Conservation (phyloP, 2,329 filamentous ascomycete species). For the Neurospora sp. region DNA sequence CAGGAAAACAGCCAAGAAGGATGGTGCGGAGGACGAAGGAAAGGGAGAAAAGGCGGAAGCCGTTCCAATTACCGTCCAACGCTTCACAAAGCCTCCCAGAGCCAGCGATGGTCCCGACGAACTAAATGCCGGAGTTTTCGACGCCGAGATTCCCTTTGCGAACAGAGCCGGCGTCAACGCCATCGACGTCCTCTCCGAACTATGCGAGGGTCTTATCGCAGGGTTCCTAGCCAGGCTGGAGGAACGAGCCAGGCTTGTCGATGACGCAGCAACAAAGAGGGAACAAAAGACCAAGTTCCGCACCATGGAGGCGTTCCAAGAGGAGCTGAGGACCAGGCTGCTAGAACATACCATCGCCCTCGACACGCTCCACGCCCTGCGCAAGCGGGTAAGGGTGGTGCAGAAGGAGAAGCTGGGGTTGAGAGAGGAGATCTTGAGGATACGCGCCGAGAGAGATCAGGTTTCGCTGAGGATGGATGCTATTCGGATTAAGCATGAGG, state of each 20-base stretch:
- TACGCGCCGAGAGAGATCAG: constrained; percentile 51
- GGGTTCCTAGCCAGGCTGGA: constrained; percentile 38
- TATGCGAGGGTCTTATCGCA: constrained; percentile 52
- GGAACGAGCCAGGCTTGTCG: constrained; percentile 31
- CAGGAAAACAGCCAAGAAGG: constrained; percentile 9
- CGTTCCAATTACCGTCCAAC: constrained; percentile 51
- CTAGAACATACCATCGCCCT: constrained; percentile 52
- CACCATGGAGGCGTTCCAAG: constrained; percentile 48
- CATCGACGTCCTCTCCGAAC: constrained; percentile 51
- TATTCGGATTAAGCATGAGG: constrained; percentile 50
- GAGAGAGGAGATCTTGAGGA: constrained; percentile 49
- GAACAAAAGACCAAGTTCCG: constrained; percentile 46
- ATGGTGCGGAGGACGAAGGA: constrained; percentile 11
- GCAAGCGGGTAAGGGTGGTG: constrained; percentile 46
- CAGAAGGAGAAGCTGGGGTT: constrained; percentile 48
- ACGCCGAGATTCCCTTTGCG: constrained; percentile 42
- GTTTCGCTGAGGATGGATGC: constrained; percentile 54
- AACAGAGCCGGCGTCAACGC: constrained; percentile 48
- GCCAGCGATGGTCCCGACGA: constrained; percentile 32
- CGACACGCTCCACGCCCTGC: constrained; percentile 47
- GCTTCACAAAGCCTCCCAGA: constrained; percentile 41
- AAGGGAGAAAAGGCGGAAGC: constrained; percentile 15
- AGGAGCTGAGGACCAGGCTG: constrained; percentile 45
- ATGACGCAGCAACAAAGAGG: constrained; percentile 37
- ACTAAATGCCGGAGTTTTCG: constrained; percentile 29